These are phyloP conservation scores for Pythium apleroticum DNA, from an alignment of 352 stramenopile species.

Conservation along the genomic window DNA sequence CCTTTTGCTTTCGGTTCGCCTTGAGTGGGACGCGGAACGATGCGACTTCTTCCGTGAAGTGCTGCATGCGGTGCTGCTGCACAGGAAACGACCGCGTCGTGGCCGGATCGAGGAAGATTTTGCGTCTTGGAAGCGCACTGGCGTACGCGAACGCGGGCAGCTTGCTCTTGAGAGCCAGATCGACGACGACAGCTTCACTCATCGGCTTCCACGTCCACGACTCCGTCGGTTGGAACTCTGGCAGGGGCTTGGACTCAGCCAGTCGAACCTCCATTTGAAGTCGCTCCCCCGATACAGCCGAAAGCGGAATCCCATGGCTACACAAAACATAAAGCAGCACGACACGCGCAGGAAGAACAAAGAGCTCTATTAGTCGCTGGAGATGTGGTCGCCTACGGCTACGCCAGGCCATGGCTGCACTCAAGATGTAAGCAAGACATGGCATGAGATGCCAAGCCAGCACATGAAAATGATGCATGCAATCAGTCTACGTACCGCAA, in stretches of 20 bases:
- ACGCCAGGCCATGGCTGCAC: constrained; percentile 29
- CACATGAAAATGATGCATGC: constrained; percentile 11
- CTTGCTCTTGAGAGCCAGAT: constrained; percentile 22
- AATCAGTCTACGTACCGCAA: constrained; percentile 27
- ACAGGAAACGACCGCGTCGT: constrained; percentile 54
- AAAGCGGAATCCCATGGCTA: constrained; percentile 68
- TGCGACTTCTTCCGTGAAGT: constrained; percentile 65
- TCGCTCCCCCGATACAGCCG: constrained; percentile 30
- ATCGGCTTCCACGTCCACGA: constrained; percentile 24
- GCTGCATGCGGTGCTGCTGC: constrained; percentile 52
- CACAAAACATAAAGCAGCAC: constrained; percentile 19
- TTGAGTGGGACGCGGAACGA: constrained; percentile 67
- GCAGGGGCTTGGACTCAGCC: constrained; percentile 39
- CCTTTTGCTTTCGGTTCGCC: constrained; percentile 51
- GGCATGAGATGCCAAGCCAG: constrained; percentile 19
- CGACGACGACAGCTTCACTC: constrained; percentile 21
- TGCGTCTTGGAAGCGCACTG: constrained; percentile 36
- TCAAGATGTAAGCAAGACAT: constrained; percentile 20
- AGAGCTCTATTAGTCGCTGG: constrained; percentile 23
- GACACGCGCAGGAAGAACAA: constrained; percentile 18
- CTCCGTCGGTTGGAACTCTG: constrained; percentile 30
- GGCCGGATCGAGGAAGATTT: constrained; percentile 67
- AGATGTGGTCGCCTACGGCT: constrained; percentile 5
- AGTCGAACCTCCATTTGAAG: constrained; percentile 44
- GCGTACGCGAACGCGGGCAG: constrained; percentile 30